phyloP scores from a whole-genome alignment of 2,329 filamentous ascomycete species.

The Arthrinium phaeospermum region DNA sequence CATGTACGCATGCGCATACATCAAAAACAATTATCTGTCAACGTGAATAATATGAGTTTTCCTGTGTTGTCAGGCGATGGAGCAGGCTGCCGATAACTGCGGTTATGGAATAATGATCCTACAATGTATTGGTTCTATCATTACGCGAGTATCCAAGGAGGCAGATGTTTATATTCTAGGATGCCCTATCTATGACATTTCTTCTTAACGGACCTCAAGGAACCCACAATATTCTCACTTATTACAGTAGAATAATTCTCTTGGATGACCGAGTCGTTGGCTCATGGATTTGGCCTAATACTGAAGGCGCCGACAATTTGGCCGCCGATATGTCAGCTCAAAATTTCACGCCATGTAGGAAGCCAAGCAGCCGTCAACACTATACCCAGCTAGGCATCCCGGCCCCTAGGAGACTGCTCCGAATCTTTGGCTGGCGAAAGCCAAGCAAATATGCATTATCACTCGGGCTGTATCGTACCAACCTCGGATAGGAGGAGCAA shows the following conservation, averaged over 20 bases:
- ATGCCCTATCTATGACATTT: background rate
- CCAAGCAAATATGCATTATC: background rate
- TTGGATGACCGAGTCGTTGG: background rate
- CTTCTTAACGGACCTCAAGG: background rate
- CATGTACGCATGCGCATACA: background rate
- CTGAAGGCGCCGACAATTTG: background rate
- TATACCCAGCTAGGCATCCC: slow-evolving; percentile 12
- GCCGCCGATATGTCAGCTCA: background rate
- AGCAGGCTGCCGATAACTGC: background rate
- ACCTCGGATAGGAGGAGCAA: slow-evolving; percentile 1
- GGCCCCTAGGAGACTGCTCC: background rate
- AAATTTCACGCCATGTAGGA: background rate
- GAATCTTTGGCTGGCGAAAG: background rate
- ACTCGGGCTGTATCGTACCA: too few species aligned
- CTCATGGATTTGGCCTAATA: background rate
- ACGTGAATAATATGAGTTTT: background rate
- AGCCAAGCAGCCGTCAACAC: background rate
- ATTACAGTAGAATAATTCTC: background rate
- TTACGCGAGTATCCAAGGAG: background rate
- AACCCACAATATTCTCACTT: background rate
- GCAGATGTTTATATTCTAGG: too few species aligned
- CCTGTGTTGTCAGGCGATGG: background rate
- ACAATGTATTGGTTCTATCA: background rate
- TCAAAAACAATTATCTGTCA: background rate
- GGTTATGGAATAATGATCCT: background rate